Conservation (phyloP, 306 rosid genomes). For the Astragalus membranaceus region DNA sequence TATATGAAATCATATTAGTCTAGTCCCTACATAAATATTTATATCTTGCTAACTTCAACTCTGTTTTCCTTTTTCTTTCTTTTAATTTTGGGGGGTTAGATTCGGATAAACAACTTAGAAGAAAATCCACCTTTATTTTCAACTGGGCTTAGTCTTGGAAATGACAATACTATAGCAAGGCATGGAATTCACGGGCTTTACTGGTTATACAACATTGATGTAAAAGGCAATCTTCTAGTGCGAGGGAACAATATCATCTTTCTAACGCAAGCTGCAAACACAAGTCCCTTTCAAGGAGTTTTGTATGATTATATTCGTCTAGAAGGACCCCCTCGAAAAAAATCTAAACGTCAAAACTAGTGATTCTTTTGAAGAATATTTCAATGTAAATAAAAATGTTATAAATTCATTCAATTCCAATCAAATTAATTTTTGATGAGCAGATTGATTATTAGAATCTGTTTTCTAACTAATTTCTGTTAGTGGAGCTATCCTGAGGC, state of each 20-base stretch:
- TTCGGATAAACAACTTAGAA: constrained; percentile 45
- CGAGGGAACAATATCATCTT: constrained; percentile 50
- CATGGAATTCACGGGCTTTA: constrained; percentile 87
- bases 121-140: constrained; percentile 40
- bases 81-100: constrained; percentile 26
- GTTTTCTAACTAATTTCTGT: no score
- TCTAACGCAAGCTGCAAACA: constrained; percentile 35
- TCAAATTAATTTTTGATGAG: not conserved
- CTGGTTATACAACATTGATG: constrained; percentile 42
- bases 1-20: not conserved
- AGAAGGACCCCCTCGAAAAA: constrained; percentile 40
- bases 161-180: constrained; percentile 66
- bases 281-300: constrained; percentile 45
- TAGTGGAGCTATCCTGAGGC: no score
- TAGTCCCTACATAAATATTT: not conserved
- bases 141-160: constrained; percentile 44
- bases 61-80: not conserved
- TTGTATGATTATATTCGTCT: constrained; percentile 75
- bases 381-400: not conserved
- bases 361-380: not conserved
- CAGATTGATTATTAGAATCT: no score
- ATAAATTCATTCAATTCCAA: not conserved
- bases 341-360: not conserved
- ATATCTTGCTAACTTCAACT: not conserved
- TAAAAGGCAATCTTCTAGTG: constrained; percentile 31